Percentiles rank a stretch among this genome's conserved stretches.
Evolutionary conservation across 106 monocot species (phyloP).

Genomic region (Hemerocallis citrina): DNA sequence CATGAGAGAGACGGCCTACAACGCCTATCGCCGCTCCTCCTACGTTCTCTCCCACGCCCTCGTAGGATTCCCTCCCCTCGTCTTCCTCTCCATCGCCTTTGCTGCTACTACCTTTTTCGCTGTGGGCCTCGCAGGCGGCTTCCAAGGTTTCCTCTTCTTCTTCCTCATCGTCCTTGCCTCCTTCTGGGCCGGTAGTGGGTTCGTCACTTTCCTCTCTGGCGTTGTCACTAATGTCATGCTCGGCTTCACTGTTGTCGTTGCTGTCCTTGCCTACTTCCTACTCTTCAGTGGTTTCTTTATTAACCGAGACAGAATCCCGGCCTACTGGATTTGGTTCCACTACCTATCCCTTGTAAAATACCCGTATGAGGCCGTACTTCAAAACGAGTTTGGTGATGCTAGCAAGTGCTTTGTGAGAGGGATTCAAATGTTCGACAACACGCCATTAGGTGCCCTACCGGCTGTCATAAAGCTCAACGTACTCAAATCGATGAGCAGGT

Average conservation of each 20-base stretch:
- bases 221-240: constrained; percentile 69
- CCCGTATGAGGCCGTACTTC: constrained; percentile 83
- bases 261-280: constrained; percentile 76
- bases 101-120: constrained; percentile 81
- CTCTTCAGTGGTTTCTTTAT: constrained; percentile 97
- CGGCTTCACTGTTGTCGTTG: constrained; percentile 73
- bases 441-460: constrained; percentile 49
- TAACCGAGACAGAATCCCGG: constrained; percentile 62
- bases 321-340: constrained; percentile 97
- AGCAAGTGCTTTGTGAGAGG: constrained; percentile 67
- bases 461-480: constrained; percentile 34
- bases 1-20: constrained; percentile 93
- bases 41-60: constrained; percentile 85
- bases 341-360: constrained; percentile 92
- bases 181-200: constrained; percentile 87
- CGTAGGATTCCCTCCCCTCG: constrained; percentile 60
- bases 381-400: constrained; percentile 72
- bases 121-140: constrained; percentile 73
- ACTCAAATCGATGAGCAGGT: constrained; percentile 36
- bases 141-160: constrained; percentile 66
- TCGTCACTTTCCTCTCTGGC: constrained; percentile 94
- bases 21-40: constrained; percentile 94
- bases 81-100: constrained; percentile 65
- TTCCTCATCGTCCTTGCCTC: constrained; percentile 69
- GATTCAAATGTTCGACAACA: constrained; percentile 82